Evolutionary conservation across 257 asterid genomes (phyloP).

Genomic region (Solanum clarkiae): DNA sequence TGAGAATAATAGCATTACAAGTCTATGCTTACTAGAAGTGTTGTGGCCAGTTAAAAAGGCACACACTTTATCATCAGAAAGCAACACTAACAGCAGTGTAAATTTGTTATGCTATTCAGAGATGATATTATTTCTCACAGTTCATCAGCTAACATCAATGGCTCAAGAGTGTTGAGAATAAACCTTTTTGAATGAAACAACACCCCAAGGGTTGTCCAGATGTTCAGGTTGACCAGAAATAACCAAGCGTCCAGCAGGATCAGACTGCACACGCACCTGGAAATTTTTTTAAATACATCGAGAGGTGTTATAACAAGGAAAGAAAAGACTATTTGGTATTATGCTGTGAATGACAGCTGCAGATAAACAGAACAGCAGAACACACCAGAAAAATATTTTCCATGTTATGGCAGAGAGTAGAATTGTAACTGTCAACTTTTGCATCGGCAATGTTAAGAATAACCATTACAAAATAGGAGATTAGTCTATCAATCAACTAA

Average conservation of each 20-base stretch:
- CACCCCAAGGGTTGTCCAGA: conserved; percentile 96
- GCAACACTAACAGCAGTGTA: background rate
- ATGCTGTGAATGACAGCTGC: background rate
- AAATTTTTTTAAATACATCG: background rate
- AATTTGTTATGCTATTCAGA: background rate
- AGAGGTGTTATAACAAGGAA: background rate
- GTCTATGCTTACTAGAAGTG: background rate
- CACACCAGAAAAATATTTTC: background rate
- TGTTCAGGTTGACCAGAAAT: conserved; percentile 93
- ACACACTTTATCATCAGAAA: background rate
- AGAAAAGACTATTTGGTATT: background rate
- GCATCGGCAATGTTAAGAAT: background rate
- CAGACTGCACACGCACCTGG: conserved; percentile 89
- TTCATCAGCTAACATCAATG: background rate
- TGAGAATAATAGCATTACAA: background rate
- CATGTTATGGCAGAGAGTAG: background rate
- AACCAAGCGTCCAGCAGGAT: conserved; percentile 94
- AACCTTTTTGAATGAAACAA: conserved; percentile 84
- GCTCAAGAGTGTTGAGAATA: background rate
- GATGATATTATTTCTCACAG: background rate
- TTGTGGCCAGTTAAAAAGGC: background rate
- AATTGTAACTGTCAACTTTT: background rate
- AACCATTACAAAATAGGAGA: background rate
- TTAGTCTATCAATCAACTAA: background rate
- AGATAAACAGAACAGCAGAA: background rate